Conservation (phyloP, 495 filamentous ascomycete species). For the Letharia lupina region DNA sequence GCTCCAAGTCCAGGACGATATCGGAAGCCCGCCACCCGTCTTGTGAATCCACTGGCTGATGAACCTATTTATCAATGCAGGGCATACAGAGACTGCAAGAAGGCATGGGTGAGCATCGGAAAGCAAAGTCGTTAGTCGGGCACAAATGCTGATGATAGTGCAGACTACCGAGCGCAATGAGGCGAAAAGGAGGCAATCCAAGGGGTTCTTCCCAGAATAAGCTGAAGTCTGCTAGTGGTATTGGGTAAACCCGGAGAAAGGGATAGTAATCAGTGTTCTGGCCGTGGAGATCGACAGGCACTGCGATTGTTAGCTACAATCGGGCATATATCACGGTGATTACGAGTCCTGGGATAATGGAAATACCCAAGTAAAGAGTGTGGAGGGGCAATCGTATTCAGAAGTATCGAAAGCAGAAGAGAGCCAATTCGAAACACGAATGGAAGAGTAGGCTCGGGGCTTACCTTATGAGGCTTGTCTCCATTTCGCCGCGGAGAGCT, state of each 20-base stretch:
- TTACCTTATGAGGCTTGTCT: not conserved
- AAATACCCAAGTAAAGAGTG: not conserved
- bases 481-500: not conserved
- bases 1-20: conserved; percentile 6
- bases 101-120: conserved; percentile 61
- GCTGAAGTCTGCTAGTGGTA: not conserved
- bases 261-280: not conserved
- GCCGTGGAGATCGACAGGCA: not conserved
- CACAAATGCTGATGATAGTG: conserved; percentile 9
- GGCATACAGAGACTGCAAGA: conserved; percentile 91
- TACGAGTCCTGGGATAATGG: not conserved
- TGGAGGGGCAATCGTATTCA: not conserved
- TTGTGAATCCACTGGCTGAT: conserved; percentile 7
- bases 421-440: not conserved
- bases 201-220: conserved; percentile 11
- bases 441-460: not conserved
- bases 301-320: conserved; percentile 8
- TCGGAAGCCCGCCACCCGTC: conserved; percentile 8
- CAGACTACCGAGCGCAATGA: conserved; percentile 46
- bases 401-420: not conserved
- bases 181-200: conserved; percentile 34
- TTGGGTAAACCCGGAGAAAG: not conserved
- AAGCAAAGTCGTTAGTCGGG: not conserved
- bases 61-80: conserved; percentile 35
- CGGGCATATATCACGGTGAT: conserved; percentile 13